These are phyloP conservation scores for Stylonectria norvegica DNA, from an alignment of 2,329 filamentous ascomycete species.

Conservation along the genomic window DNA sequence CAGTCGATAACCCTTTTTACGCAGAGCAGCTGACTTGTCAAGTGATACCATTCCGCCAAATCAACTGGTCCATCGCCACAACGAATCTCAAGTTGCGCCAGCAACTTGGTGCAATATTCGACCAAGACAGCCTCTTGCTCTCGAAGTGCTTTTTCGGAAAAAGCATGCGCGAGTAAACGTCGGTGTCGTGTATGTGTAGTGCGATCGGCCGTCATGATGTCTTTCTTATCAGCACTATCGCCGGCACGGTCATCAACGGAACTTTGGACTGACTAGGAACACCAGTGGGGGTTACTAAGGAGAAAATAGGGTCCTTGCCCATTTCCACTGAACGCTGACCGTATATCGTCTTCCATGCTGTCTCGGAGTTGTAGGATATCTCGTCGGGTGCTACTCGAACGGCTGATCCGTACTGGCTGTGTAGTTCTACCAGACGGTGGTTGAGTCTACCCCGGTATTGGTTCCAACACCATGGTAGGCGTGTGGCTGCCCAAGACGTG, in stretches of 20 bases:
- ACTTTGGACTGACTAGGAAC: conserved; percentile 16
- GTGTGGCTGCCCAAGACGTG: conserved; percentile 14
- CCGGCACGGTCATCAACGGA: background rate
- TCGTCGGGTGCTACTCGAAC: conserved; percentile 18
- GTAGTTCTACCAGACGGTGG: conserved; percentile 13
- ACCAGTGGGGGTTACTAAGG: conserved; percentile 14
- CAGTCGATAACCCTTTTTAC: background rate
- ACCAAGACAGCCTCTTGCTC: conserved; percentile 17
- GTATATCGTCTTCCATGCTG: conserved; percentile 18
- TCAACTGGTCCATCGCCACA: conserved; percentile 8
- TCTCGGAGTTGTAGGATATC: conserved; percentile 15
- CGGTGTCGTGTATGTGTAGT: conserved; percentile 15
- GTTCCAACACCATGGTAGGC: conserved; percentile 19
- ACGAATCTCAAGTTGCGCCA: conserved; percentile 9
- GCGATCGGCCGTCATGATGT: conserved; percentile 19
- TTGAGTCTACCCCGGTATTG: conserved; percentile 15
- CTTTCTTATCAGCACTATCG: conserved; percentile 4
- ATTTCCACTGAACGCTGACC: conserved; percentile 15
- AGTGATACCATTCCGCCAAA: conserved; percentile 15
- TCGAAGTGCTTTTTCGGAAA: conserved; percentile 19
- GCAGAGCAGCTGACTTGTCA: conserved; percentile 12
- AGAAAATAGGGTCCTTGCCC: conserved; percentile 19
- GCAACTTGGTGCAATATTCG: conserved; percentile 15
- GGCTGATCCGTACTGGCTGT: conserved; percentile 12
- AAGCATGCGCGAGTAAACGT: conserved; percentile 16